These are phyloP conservation scores for Fusarium decemcellulare DNA, from an alignment of 2,329 filamentous ascomycete genomes.

Conservation along the genomic window DNA sequence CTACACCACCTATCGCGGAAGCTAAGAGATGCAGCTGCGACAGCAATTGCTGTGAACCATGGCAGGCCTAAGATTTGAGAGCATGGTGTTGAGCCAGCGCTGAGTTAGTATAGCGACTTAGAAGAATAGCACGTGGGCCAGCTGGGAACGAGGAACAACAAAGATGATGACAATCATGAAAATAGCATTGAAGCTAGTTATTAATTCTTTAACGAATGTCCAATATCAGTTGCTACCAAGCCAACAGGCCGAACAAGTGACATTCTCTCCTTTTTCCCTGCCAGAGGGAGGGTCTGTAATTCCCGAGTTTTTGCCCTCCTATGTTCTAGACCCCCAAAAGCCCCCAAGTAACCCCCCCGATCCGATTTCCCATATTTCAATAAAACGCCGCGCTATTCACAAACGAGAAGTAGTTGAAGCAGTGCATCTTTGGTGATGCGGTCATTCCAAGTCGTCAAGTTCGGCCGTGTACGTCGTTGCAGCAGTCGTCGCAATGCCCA, in stretches of 20 bases:
- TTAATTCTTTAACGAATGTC: conserved; percentile 44
- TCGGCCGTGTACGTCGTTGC: conserved; percentile 40
- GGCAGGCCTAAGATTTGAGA: neutral
- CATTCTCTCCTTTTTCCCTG: conserved; percentile 37
- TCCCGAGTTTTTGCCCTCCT: conserved; percentile 24
- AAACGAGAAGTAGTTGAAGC: conserved; percentile 28
- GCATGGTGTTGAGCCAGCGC: too few relatives aligned
- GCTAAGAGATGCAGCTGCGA: conserved; percentile 58
- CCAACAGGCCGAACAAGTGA: conserved; percentile 22
- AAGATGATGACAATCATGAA: conserved; percentile 29
- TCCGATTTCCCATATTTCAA: conserved; percentile 6
- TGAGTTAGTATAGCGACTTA: neutral
- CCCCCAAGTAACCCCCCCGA: neutral
- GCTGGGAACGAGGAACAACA: conserved; percentile 12
- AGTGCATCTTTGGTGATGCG: conserved; percentile 30
- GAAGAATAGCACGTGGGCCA: neutral
- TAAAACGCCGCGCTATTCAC: conserved; percentile 44
- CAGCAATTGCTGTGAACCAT: neutral
- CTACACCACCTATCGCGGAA: conserved; percentile 87
- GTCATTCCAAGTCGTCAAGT: conserved; percentile 39
- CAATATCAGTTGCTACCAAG: conserved; percentile 15
- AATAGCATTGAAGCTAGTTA: conserved; percentile 40
- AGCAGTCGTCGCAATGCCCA: conserved; percentile 26
- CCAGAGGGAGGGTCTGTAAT: conserved; percentile 39
- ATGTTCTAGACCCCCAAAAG: conserved; percentile 8